These are phyloP conservation scores for Jimgerdemannia flammicorona DNA, from an alignment of 192 early-diverging fungal genomes.

Conservation along the genomic window DNA sequence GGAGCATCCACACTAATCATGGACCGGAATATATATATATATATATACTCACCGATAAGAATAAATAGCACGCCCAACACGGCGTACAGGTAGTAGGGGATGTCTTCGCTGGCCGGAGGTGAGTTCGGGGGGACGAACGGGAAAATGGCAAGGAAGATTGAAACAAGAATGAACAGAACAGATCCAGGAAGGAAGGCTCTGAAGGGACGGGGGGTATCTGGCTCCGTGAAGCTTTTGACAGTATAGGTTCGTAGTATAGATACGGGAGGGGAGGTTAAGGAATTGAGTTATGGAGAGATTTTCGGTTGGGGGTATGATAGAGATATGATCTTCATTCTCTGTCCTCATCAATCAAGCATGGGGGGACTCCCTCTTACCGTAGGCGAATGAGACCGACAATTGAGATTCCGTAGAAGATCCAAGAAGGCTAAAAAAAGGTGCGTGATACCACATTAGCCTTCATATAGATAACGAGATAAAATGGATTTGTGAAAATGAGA, in stretches of 20 bases:
- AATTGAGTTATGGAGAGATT: too few species aligned
- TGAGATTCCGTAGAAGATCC: conserved; percentile 56
- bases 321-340: too few species aligned
- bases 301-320: too few species aligned
- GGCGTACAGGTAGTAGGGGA: conserved; percentile 43
- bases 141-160: conserved; percentile 48
- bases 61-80: conserved; percentile 34
- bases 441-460: conserved; percentile 53
- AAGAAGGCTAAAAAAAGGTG: conserved; percentile 54
- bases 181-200: conserved; percentile 35
- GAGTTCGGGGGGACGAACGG: conserved; percentile 52
- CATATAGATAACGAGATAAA: conserved; percentile 26
- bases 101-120: conserved; percentile 13
- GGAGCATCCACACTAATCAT: too few species aligned
- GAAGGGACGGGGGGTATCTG: conserved; percentile 44
- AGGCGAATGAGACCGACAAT: conserved; percentile 50
- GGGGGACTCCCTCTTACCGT: too few species aligned
- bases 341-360: too few species aligned
- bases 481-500: too few species aligned
- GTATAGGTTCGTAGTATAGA: too few species aligned
- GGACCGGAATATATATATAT: too few species aligned
- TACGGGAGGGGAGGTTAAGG: too few species aligned
- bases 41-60: background rate
- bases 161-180: conserved; percentile 44
- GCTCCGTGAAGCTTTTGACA: conserved; percentile 26